Evolutionary conservation across 2,329 filamentous ascomycete species (phyloP).

Genomic region (Paecilomyces fulvus): DNA sequence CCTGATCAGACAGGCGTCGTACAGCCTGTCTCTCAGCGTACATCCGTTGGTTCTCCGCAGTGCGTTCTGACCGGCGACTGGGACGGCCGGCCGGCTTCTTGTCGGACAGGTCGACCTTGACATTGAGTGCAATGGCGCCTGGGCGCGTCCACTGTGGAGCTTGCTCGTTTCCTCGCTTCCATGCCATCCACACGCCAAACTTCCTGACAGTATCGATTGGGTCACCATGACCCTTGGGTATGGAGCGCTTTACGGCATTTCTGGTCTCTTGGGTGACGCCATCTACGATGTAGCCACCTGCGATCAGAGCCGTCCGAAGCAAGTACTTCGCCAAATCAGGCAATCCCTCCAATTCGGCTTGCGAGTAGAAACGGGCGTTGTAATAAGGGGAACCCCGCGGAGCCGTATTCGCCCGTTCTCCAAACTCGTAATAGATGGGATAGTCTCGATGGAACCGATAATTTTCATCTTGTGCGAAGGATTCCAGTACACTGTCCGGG

Average conservation of each 20-base stretch:
- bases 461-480: constrained; percentile 47
- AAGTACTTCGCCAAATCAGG: constrained; percentile 53
- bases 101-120: constrained; percentile 39
- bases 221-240: constrained; percentile 55
- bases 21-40: constrained; percentile 31
- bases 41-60: constrained; percentile 36
- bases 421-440: constrained; percentile 52
- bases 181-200: constrained; percentile 59
- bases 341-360: constrained; percentile 53
- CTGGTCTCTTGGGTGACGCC: constrained; percentile 50
- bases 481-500: constrained; percentile 47
- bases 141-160: constrained; percentile 55
- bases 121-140: constrained; percentile 45
- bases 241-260: constrained; percentile 53
- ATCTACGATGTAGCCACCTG: constrained; percentile 50
- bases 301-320: constrained; percentile 55
- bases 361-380: constrained; percentile 54
- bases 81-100: constrained; percentile 50
- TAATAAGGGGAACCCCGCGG: constrained; percentile 45
- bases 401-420: constrained; percentile 45
- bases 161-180: constrained; percentile 57
- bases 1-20: constrained; percentile 24
- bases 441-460: constrained; percentile 45
- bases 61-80: constrained; percentile 48
- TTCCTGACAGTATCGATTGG: constrained; percentile 51